Evolutionary conservation across 371 early-diverging fungal genomes (phyloP), one percentile per base, ranked within the genome.

Genomic region (Mucor saturninus): DNA sequence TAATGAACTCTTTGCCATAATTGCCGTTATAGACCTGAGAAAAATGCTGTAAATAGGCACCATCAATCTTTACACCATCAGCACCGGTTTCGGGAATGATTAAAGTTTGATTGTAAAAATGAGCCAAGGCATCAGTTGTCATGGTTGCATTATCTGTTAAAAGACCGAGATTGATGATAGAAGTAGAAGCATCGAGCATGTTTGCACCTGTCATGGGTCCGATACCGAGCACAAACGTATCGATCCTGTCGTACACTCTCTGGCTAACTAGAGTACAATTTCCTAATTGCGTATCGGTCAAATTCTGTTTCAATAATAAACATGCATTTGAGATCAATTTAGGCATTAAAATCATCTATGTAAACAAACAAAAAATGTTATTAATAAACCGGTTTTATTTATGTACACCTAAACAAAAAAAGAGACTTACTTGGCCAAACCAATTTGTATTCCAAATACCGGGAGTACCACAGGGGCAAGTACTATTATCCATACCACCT

Each of bases 391-490:
- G 48, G 35, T n/a, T 21, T 21, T 43, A 45, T 38, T 14, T 11
- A 56, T 56, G 6, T 32, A 29, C 5, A 45, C 0, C 14, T 45
- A 45, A 5, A 45, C 15, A 43, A n/a, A 43, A 15, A 56, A 4
- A 31, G 43, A 43, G n/a, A 32, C 11, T 65, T 60, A 72, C 72
- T 40, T 72, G 72, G 26, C 58, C 72, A 62, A 62, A 72, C 72
- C 72, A 72, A 45, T 72, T 72, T 43, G 72, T 68, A n/a, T 68
- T 72, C 72, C 72, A 72, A 37, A 72, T 59, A 3, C 72, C 72
- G 59, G 72, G 72, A 35, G 72, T 72, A 29, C 63, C 72, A 59
- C 72, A 72, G 4, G 72, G 72, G 30, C 74, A 74, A 2, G 64
- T 59, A 9, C 58, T 62, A 38, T 70, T 70, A 15, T 59, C 52